Evolutionary conservation across 371 early-diverging fungal genomes (phyloP), one percentile per base, ranked within the genome.

Genomic region (Rhizopus stolonifer): DNA sequence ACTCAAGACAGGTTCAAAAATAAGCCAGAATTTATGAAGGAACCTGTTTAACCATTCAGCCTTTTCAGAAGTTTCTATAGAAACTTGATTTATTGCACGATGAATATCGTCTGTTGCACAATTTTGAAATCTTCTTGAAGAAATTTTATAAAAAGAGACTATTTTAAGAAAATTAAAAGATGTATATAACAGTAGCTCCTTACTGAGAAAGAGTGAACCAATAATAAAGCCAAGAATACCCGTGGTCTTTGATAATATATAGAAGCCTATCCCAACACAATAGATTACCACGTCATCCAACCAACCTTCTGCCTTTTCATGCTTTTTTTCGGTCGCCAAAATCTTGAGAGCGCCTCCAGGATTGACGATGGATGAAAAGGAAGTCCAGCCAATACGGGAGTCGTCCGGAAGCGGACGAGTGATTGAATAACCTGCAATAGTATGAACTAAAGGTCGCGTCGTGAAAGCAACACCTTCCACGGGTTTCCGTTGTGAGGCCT

Each of bases 21-120:
- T 92, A 18, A 90, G 76, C 99, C 99, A 99, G 67, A 97, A 92
- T 45, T 77, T 77, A 46, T 70, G 61, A 19, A 69, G 15, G 34
- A 98, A 92, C 61, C 83, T 86, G 72, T 99, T 99, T 51, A 99
- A 69, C 99, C 99, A 99, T 54, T 95, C 95, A 3, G 90, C 94
- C 26, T 89, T 85, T 24, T 80, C 74, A 11, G 69, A 58, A 10
- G 26, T n/a, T 11, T 78, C 85, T 10, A 84, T 42, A 24, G 66
- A 59, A 25, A 72, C 59, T 18, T 66, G 62, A 21, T 79, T 65
- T 17, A 85, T 48, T 29, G 83, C 86, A 18, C 89, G 81, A 31
- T 77, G 70, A n/a, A 88, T 70, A 54, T 91, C 88, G 55, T 89
- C 88, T 25, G 83, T 75, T 9, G 82, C 78, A 36, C 77, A 66